Base-by-base conservation (phyloP, 2,329 filamentous ascomycete species). In the Sporothrix humicola region DNA sequence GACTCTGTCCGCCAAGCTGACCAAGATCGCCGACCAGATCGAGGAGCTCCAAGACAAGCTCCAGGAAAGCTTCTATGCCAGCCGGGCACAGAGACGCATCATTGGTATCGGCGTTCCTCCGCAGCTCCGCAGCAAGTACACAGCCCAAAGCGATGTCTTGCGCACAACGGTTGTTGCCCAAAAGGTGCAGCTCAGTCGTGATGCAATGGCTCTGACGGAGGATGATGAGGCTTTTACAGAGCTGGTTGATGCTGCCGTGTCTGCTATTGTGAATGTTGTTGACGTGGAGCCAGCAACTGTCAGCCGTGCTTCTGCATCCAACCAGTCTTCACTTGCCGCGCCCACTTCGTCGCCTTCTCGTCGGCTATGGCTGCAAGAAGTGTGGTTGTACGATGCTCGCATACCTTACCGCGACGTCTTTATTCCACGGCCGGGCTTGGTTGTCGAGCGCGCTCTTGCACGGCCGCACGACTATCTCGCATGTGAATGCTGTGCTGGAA, bases 131-230 rank as follows among this genome's bases (percentile, higher is more conserved):
- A 97, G 91, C 82, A 91, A 91, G 79, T 92, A 96, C 80, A 91
- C 91, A 77, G 87, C 91, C 12, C 90, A 91, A 76, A 88, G 87
- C 81, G 90, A 89, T 76, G 89, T 92, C 59, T 82, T 93, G 56
- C 87, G 93, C 61, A 93, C 93, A 0, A 95, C 93, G 0, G 89
- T 95, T 46, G 89, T 95, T 69, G 92, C 92, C 17, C 92, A 95
- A 79, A 92, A 93, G 79, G 92, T 96, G 20, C 91, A 94, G 78
- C 85, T 96, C 56, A 93, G 91, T 81, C 92, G 90, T 76, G 91
- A 94, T 79, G 90, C 91, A 76, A 90, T 92, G 0, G 85, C 88
- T 3, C 85, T 95, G 42, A 92, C 91, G 0, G 87, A 90, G 61
- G 86, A 91, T 76, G 93, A 95, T 81, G 89, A 88, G 76, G 86